Evolutionary conservation across 2,329 filamentous ascomycete species (phyloP).

Genomic region (Fusarium liriodendri): DNA sequence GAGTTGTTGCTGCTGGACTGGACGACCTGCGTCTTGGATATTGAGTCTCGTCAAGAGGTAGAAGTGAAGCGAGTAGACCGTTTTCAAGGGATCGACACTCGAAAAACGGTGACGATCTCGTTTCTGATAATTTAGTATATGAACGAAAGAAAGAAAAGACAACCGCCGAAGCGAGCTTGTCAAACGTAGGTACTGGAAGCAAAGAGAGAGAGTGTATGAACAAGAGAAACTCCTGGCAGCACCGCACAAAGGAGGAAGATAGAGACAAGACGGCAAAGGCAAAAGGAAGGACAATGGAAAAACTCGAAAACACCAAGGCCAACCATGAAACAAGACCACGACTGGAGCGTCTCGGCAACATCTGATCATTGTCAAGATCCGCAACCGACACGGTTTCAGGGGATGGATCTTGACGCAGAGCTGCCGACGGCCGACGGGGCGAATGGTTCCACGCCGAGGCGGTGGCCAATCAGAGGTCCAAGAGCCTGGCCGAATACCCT

Average conservation of each 20-base stretch:
- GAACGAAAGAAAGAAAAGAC: constrained; percentile 10
- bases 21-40: constrained; percentile 42
- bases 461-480: constrained; percentile 40
- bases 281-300: constrained; percentile 4
- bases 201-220: constrained; percentile 20
- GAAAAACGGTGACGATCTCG: constrained; percentile 15
- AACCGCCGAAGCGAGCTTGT: constrained; percentile 28
- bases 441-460: constrained; percentile 21
- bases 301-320: constrained; percentile 30
- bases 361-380: constrained; percentile 38
- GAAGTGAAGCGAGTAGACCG: constrained; percentile 22
- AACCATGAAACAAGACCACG: constrained; percentile 38
- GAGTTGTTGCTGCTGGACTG: constrained; percentile 22
- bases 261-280: not conserved
- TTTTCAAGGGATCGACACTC: constrained; percentile 31
- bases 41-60: constrained; percentile 40
- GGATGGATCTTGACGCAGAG: constrained; percentile 38
- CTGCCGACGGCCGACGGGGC: constrained; percentile 27
- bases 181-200: constrained; percentile 18
- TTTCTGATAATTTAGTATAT: not conserved
- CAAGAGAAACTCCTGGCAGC: constrained; percentile 1
- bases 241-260: constrained; percentile 6
- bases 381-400: constrained; percentile 45
- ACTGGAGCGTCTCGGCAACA: constrained; percentile 42
- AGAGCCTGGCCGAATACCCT: constrained; percentile 34